Percentiles rank a stretch among this genome's conserved stretches.
These are phyloP conservation scores for Nannizziopsis barbatae DNA, from an alignment of 2,329 filamentous ascomycete genomes.

Conservation along the genomic window DNA sequence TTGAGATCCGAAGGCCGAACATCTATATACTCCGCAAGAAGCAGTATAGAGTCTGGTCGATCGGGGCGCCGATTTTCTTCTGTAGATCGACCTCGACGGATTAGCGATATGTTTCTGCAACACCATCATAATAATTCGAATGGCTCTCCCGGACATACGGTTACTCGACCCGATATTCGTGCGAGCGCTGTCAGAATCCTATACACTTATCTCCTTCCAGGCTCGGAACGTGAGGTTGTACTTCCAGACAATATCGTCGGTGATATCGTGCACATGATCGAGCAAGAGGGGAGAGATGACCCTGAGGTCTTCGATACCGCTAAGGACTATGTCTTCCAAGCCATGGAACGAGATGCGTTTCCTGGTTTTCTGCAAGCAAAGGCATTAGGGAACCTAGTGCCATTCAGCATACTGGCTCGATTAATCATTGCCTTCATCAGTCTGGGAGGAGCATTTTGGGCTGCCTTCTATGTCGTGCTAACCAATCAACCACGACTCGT, in stretches of 20 bases:
- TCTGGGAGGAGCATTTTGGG: slow-evolving; percentile 90
- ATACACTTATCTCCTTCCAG: slow-evolving; percentile 91
- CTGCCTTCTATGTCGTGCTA: slow-evolving; percentile 86
- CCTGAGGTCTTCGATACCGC: slow-evolving; percentile 94
- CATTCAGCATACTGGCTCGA: slow-evolving; percentile 74
- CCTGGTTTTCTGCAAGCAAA: slow-evolving; percentile 92
- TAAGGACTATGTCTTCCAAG: slow-evolving; percentile 98
- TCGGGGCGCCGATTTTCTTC: slow-evolving; percentile 31
- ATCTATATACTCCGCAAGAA: slow-evolving; percentile 43
- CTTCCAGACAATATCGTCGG: slow-evolving; percentile 77
- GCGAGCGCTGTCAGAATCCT: slow-evolving; percentile 95
- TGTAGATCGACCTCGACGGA: slow-evolving; percentile 41
- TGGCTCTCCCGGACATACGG: slow-evolving; percentile 63
- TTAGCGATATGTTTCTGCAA: slow-evolving; percentile 52
- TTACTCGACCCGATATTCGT: slow-evolving; percentile 79
- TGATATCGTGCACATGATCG: slow-evolving; percentile 76
- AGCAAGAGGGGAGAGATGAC: slow-evolving; percentile 84
- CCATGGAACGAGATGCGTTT: slow-evolving; percentile 99
- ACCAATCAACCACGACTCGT: slow-evolving; percentile 62
- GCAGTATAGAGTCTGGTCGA: slow-evolving; percentile 39
- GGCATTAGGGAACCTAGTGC: slow-evolving; percentile 89
- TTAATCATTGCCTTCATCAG: slow-evolving; percentile 73
- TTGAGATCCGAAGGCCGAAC: slow-evolving; percentile 51
- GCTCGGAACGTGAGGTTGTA: slow-evolving; percentile 93
- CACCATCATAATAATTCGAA: slow-evolving; percentile 40